Evolutionary conservation across 805 yeast species (phyloP).

Genomic region (Metschnikowia amazonensis): DNA sequence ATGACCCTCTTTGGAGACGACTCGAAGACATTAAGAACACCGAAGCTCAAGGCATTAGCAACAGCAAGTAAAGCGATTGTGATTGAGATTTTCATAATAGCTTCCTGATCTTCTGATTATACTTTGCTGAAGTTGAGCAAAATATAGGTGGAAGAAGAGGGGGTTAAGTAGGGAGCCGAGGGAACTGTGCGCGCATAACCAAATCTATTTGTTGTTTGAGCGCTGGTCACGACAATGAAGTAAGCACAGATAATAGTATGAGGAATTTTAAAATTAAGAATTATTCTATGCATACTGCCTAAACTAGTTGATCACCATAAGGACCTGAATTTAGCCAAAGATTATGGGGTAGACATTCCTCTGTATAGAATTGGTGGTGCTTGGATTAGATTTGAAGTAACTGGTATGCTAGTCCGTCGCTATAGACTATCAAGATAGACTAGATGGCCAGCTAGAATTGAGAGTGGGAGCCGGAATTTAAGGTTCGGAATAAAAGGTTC

Average conservation of each 20-base stretch:
- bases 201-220: not conserved
- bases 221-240: not conserved
- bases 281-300: too few relatives aligned
- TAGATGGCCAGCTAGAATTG: too few relatives aligned
- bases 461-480: too few relatives aligned
- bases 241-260: not conserved
- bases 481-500: too few relatives aligned
- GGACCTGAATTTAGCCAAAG: too few relatives aligned
- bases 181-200: not conserved
- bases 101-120: not conserved
- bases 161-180: not conserved
- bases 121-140: not conserved
- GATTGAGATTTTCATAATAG: slow-evolving; percentile 5
- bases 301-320: too few relatives aligned
- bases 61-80: slow-evolving; percentile 3
- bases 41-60: slow-evolving; percentile 14
- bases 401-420: too few relatives aligned
- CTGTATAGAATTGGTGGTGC: too few relatives aligned
- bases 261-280: too few relatives aligned
- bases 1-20: slow-evolving; percentile 22
- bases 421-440: too few relatives aligned
- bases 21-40: slow-evolving; percentile 2
- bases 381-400: too few relatives aligned
- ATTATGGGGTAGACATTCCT: too few relatives aligned
- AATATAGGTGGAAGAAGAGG: not conserved